phyloP scores from a whole-genome alignment of 108 stramenopile species.

The Pseudonitzschia delicatissima region DNA sequence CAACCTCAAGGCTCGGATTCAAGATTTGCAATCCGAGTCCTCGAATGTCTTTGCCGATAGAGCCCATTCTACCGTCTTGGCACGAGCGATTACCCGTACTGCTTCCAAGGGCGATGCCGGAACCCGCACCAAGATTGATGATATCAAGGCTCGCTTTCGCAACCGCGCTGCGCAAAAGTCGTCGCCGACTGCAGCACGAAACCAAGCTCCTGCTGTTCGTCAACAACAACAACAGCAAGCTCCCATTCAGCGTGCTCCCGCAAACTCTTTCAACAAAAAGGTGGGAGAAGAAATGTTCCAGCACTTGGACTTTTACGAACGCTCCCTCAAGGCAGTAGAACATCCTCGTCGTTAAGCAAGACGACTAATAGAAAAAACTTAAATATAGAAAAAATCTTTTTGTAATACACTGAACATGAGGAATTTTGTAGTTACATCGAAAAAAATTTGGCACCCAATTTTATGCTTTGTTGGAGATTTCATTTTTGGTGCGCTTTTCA shows the following conservation, averaged over 20 bases:
- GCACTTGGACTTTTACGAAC: constrained; percentile 69
- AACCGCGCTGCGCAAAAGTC: constrained; percentile 36
- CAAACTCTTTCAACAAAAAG: constrained; percentile 20
- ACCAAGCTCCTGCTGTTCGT: not conserved
- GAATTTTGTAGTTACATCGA: too few species aligned
- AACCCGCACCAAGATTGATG: constrained; percentile 30
- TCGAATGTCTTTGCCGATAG: constrained; percentile 38
- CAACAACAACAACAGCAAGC: not conserved
- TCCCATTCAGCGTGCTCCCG: not conserved
- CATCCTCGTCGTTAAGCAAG: not conserved
- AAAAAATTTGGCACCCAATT: too few species aligned
- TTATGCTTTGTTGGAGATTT: too few species aligned
- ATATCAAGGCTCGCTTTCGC: constrained; percentile 72
- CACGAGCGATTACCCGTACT: constrained; percentile 19
- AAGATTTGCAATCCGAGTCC: constrained; percentile 44
- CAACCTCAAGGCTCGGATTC: constrained; percentile 40
- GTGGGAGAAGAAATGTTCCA: constrained; percentile 73
- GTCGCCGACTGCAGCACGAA: not conserved
- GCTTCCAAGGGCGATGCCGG: not conserved
- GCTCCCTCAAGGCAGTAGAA: constrained; percentile 62
- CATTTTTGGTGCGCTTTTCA: too few species aligned
- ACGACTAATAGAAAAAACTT: not conserved
- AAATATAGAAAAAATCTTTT: too few species aligned
- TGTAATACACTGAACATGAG: too few species aligned
- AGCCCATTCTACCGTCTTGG: constrained; percentile 34